Percentiles rank a stretch among this genome's conserved stretches.
Evolutionary conservation across 2,329 filamentous ascomycete genomes (phyloP).

Genomic region (Aspergillus sp.): DNA sequence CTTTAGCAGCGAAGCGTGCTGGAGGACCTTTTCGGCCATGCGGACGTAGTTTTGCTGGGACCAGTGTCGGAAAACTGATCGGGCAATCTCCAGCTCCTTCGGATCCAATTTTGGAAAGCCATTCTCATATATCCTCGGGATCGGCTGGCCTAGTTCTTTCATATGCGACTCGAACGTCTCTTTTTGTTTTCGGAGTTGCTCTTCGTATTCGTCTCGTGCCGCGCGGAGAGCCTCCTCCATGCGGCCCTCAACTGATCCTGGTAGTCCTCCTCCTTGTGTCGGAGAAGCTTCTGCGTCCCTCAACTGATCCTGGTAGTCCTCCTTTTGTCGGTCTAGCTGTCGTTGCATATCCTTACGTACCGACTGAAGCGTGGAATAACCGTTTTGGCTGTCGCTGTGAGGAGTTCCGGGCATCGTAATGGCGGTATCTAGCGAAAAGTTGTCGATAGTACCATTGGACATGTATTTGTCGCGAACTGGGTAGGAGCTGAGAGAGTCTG

Average conservation of each 20-base stretch:
- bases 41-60: conserved; percentile 82
- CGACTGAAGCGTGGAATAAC: conserved; percentile 68
- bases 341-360: conserved; percentile 81
- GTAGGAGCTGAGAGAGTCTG: conserved; percentile 86
- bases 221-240: conserved; percentile 82
- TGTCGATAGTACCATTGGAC: conserved; percentile 92
- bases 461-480: conserved; percentile 91
- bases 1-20: conserved; percentile 85
- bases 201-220: conserved; percentile 87
- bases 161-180: conserved; percentile 84
- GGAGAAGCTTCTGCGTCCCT: conserved; percentile 71
- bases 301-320: conserved; percentile 78
- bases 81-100: conserved; percentile 72
- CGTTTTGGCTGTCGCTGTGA: conserved; percentile 64
- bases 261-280: conserved; percentile 78
- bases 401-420: conserved; percentile 95
- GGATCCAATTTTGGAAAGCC: conserved; percentile 64
- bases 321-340: conserved; percentile 81
- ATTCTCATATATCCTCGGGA: conserved; percentile 56
- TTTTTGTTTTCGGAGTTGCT: conserved; percentile 80
- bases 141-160: conserved; percentile 68
- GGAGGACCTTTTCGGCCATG: conserved; percentile 90
- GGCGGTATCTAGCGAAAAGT: conserved; percentile 91
- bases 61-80: conserved; percentile 73
- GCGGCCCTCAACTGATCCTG: conserved; percentile 74